Evolutionary conservation across 148 eudicot genomes (phyloP).

Genomic region (Cornus florida): DNA sequence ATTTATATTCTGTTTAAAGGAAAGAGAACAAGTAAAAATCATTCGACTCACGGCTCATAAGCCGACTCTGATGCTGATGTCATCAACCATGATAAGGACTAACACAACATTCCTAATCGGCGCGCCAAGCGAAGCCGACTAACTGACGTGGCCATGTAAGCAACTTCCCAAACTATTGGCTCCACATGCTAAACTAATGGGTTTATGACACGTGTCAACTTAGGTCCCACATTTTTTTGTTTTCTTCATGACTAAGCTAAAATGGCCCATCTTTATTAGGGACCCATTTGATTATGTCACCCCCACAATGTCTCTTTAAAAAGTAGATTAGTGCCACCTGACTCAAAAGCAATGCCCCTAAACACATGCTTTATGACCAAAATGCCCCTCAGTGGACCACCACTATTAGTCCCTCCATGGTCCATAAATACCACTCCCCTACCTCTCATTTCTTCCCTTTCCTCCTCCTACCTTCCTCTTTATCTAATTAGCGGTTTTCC

Average conservation of each 20-base stretch:
- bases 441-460: slow-evolving; percentile 64
- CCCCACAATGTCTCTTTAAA: slow-evolving; percentile 13
- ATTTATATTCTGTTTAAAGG: too few relatives aligned
- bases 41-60: background rate
- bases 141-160: slow-evolving; percentile 9
- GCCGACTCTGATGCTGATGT: background rate
- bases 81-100: too few relatives aligned
- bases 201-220: slow-evolving; percentile 4
- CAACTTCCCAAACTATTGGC: slow-evolving; percentile 11
- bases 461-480: slow-evolving; percentile 34
- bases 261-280: slow-evolving; percentile 13
- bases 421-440: slow-evolving; percentile 44
- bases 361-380: slow-evolving; percentile 12
- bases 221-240: slow-evolving; percentile 4
- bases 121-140: background rate
- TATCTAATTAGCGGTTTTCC: slow-evolving; percentile 35
- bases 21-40: too few relatives aligned
- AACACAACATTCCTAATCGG: background rate
- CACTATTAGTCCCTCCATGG: slow-evolving; percentile 14
- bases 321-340: slow-evolving; percentile 28
- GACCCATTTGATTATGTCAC: slow-evolving; percentile 10
- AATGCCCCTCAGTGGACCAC: slow-evolving; percentile 32
- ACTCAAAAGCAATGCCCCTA: slow-evolving; percentile 28
- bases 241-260: slow-evolving; percentile 54
- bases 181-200: background rate